A percentile compares a stretch with the other conserved stretches of the same genome.
Conservation (phyloP, 176 grass and related monocot species). For the Neostapfia colusana region DNA sequence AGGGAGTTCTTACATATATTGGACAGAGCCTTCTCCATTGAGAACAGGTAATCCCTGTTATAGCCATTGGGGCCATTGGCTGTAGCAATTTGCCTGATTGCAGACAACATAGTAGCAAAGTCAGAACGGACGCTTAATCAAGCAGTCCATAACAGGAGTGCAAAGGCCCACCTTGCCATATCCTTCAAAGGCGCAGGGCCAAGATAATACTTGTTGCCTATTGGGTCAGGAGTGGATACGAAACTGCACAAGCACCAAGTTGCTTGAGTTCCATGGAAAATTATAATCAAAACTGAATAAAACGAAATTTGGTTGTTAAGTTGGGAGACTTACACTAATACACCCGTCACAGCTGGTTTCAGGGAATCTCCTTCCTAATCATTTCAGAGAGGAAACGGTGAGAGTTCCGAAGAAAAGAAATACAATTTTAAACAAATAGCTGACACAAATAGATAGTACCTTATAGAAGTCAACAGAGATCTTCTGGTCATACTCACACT, state of each 20-base stretch:
- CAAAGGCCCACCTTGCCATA: slow-evolving; percentile 68
- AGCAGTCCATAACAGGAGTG: background rate
- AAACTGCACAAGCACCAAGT: slow-evolving; percentile 46
- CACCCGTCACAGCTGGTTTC: slow-evolving; percentile 53
- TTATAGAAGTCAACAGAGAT: slow-evolving; percentile 77
- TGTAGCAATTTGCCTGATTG: slow-evolving; percentile 88
- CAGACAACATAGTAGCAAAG: slow-evolving; percentile 14
- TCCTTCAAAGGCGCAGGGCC: slow-evolving; percentile 80
- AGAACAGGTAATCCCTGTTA: slow-evolving; percentile 94
- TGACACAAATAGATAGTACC: slow-evolving; percentile 35
- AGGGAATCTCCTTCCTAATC: slow-evolving; percentile 66
- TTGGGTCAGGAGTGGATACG: slow-evolving; percentile 67
- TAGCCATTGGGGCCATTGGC: slow-evolving; percentile 80
- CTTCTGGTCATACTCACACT: slow-evolving; percentile 90
- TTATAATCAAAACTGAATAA: slow-evolving; percentile 11
- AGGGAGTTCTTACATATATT: slow-evolving; percentile 62
- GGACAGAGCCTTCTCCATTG: slow-evolving; percentile 85
- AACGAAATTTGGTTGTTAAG: background rate
- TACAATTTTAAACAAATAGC: background rate
- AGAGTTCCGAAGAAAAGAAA: background rate
- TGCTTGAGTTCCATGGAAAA: slow-evolving; percentile 26
- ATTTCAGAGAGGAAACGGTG: slow-evolving; percentile 10
- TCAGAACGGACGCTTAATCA: slow-evolving; percentile 16
- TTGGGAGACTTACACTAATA: slow-evolving; percentile 67
- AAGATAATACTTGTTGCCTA: slow-evolving; percentile 87